Evolutionary conservation across 2,329 filamentous ascomycete species (phyloP).

Genomic region (Penicillium brasilianum): DNA sequence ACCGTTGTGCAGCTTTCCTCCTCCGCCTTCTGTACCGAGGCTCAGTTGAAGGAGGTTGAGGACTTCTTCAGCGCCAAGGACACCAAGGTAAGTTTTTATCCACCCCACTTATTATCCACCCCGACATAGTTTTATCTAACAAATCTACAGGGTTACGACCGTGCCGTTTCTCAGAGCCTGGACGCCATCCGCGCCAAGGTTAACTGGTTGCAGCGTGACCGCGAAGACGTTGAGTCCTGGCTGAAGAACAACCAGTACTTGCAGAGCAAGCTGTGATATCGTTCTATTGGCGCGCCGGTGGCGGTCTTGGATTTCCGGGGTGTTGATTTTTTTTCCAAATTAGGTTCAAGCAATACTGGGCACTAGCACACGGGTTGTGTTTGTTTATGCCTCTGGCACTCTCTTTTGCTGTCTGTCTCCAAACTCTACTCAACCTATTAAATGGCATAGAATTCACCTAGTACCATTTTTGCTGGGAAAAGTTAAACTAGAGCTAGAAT

Average conservation of each 20-base stretch:
- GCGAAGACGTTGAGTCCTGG: slow-evolving; percentile 75
- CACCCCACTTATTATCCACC: neutral
- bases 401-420: neutral
- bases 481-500: slow-evolving; percentile 6
- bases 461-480: neutral
- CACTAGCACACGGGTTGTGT: slow-evolving; percentile 6
- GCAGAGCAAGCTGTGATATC: slow-evolving; percentile 39
- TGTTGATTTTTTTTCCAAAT: neutral
- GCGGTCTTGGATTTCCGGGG: neutral
- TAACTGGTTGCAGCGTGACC: slow-evolving; percentile 78
- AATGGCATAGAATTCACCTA: slow-evolving; percentile 3
- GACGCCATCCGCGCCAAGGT: slow-evolving; percentile 85
- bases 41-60: slow-evolving; percentile 77
- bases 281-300: neutral
- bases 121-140: slow-evolving; percentile 21
- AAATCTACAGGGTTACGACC: slow-evolving; percentile 69
- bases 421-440: slow-evolving; percentile 8
- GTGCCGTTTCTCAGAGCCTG: slow-evolving; percentile 85
- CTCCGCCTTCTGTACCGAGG: slow-evolving; percentile 75
- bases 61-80: slow-evolving; percentile 81
- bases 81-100: slow-evolving; percentile 64
- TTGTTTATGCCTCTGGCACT: neutral
- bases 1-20: slow-evolving; percentile 83
- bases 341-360: slow-evolving; percentile 3
- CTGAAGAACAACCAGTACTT: slow-evolving; percentile 69